Percentiles rank a stretch among this genome's conserved stretches.
Conservation (phyloP, 176 grass and related monocot species). For the Zea luxurians region DNA sequence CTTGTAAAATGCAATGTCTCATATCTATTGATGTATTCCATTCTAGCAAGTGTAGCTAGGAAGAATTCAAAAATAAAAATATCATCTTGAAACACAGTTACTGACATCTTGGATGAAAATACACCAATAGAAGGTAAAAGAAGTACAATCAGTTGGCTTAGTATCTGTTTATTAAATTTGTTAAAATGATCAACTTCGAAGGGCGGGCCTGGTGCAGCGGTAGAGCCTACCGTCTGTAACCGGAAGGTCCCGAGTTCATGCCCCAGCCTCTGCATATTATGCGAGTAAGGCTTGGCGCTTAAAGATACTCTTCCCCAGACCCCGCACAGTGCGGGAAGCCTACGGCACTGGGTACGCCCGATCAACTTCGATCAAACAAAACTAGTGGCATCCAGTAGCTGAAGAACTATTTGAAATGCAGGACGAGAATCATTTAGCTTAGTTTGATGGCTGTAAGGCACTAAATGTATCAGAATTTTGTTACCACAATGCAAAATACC, state of each 20-base stretch:
- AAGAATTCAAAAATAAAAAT: slow-evolving; percentile 8
- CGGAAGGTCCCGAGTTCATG: no score
- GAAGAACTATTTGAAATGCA: not conserved
- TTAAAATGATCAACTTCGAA: not conserved
- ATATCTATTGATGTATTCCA: not conserved
- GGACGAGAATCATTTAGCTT: not conserved
- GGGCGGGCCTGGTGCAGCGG: no score
- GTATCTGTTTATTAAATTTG: not conserved
- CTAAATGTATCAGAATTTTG: not conserved
- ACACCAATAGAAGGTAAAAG: not conserved
- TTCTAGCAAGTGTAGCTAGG: not conserved
- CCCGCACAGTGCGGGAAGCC: no score
- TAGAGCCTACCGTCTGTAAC: no score
- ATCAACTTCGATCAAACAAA: not conserved
- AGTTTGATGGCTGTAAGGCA: not conserved
- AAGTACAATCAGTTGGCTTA: not conserved
- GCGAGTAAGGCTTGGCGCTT: no score
- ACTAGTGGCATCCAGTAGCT: not conserved
- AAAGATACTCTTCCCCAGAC: no score
- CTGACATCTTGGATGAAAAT: slow-evolving; percentile 6
- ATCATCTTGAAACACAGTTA: not conserved
- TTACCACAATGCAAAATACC: not conserved
- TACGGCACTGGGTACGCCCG: no score
- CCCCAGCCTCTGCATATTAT: no score
- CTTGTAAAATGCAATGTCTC: not conserved